A percentile compares a stretch with the other conserved stretches of the same genome.
Evolutionary conservation across 139 green algal genomes (phyloP).

Genomic region (Coelastrella sp.): DNA sequence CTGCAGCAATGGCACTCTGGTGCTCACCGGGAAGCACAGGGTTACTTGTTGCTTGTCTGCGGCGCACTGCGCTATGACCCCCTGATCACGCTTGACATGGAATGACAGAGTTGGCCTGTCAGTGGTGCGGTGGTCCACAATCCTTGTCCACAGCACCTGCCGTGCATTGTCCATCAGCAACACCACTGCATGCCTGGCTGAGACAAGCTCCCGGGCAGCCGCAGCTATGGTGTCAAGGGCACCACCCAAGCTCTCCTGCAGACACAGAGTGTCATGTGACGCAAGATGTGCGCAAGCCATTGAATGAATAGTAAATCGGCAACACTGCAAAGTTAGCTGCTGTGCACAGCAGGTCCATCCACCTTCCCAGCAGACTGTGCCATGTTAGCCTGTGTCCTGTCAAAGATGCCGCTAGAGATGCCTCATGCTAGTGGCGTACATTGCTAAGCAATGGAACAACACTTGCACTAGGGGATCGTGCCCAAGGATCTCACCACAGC

Average conservation of each 20-base stretch:
- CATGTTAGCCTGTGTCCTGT: no score
- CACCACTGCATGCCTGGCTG: conserved; percentile 54
- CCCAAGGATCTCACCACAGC: conserved; percentile 38
- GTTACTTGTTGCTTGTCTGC: conserved; percentile 25
- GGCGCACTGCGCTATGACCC: conserved; percentile 43
- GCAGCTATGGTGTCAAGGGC: conserved; percentile 49
- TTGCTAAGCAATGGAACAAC: no score
- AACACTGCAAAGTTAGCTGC: no score
- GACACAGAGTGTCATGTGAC: no score
- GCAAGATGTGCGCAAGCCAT: no score
- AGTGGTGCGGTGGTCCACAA: neutral
- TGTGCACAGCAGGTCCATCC: no score
- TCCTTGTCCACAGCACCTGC: conserved; percentile 39
- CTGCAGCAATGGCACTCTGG: neutral
- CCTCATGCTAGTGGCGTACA: no score
- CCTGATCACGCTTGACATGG: conserved; percentile 36
- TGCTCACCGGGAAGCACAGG: conserved; percentile 44
- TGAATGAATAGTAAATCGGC: no score
- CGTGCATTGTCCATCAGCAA: conserved; percentile 33
- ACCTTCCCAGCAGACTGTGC: no score
- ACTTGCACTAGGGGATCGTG: no score
- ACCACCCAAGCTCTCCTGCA: conserved; percentile 25
- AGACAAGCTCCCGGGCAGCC: conserved; percentile 68
- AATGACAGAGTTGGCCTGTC: neutral
- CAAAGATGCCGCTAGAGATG: no score